Evolutionary conservation across 129 eudicot species (phyloP).

Genomic region (Cynara cardunculus): DNA sequence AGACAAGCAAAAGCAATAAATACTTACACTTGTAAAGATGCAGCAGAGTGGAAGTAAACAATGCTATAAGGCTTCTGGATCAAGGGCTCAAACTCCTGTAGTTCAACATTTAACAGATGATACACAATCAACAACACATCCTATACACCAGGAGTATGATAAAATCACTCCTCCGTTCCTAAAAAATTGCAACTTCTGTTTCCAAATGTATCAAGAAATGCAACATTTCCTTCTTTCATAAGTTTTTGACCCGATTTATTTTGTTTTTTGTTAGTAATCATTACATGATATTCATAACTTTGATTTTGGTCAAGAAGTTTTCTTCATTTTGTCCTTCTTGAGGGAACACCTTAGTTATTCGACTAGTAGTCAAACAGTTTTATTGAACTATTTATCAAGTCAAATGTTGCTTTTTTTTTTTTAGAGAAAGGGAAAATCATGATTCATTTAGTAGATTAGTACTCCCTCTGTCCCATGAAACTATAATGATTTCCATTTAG

Average conservation of each 20-base stretch:
- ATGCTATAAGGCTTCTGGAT: slow-evolving; percentile 84
- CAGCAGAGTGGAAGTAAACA: slow-evolving; percentile 91
- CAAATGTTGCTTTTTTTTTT: too few species aligned
- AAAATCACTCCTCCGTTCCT: not conserved
- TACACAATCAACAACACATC: not conserved
- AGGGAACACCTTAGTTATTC: not conserved
- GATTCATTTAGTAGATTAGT: too few species aligned
- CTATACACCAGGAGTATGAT: not conserved
- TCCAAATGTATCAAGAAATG: not conserved
- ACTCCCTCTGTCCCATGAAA: too few species aligned
- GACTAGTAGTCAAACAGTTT: too few species aligned
- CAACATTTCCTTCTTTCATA: not conserved
- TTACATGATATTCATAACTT: not conserved
- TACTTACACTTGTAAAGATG: slow-evolving; percentile 77
- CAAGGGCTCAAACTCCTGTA: slow-evolving; percentile 89
- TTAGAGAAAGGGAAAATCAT: too few species aligned
- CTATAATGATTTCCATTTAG: too few species aligned
- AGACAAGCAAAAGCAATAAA: not conserved
- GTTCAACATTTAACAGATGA: slow-evolving; percentile 15
- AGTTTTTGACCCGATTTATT: not conserved
- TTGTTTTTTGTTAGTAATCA: not conserved
- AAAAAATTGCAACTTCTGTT: not conserved
- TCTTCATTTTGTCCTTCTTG: not conserved
- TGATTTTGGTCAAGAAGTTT: not conserved
- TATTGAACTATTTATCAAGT: too few species aligned